These are phyloP conservation scores for Spizellomyces punctatus DNA, from an alignment of 192 early-diverging fungal genomes.

Conservation along the genomic window DNA sequence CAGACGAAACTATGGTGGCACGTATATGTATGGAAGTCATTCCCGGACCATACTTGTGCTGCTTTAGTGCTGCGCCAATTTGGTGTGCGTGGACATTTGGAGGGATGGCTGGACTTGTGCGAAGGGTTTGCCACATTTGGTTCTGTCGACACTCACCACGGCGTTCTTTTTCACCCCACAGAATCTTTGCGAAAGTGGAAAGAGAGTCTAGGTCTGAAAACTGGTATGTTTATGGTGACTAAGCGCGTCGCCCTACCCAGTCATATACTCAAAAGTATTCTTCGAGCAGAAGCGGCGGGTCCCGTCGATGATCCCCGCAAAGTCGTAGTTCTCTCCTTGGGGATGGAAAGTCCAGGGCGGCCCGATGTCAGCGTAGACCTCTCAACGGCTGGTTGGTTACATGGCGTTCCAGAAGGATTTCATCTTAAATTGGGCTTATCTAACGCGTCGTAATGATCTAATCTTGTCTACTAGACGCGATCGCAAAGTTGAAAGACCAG, in stretches of 20 bases:
- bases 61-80: no score
- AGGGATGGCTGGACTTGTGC: neutral
- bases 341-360: constrained; percentile 73
- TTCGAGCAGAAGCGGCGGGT: constrained; percentile 30
- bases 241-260: constrained; percentile 1
- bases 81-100: neutral
- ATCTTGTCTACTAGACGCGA: constrained; percentile 43
- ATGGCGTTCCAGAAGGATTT: neutral
- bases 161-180: constrained; percentile 21
- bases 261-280: neutral
- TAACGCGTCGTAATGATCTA: neutral
- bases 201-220: constrained; percentile 84
- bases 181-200: constrained; percentile 98
- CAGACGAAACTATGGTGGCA: no score
- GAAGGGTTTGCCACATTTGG: neutral
- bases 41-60: no score
- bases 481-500: constrained; percentile 69
- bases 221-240: constrained; percentile 1
- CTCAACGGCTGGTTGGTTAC: constrained; percentile 66
- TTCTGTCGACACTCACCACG: no score
- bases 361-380: constrained; percentile 77
- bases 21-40: no score
- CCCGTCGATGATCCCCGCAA: constrained; percentile 68
- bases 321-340: constrained; percentile 74
- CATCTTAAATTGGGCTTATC: neutral